These are phyloP conservation scores for Nissolia schottii DNA, from an alignment of 306 rosid species.

Conservation along the genomic window DNA sequence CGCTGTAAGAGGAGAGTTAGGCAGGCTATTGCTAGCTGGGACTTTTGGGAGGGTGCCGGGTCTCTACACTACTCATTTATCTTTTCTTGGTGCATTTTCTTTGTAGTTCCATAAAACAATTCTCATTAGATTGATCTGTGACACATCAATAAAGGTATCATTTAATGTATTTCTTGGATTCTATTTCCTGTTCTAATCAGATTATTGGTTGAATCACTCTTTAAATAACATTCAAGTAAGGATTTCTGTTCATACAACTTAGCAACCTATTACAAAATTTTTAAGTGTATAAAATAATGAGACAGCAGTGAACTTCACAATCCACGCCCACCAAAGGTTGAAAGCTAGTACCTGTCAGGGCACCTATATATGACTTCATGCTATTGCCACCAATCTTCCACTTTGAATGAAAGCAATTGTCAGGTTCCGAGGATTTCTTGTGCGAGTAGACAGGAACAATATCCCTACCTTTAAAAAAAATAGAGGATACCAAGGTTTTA, in stretches of 20 bases:
- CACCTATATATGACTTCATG: conserved; percentile 32
- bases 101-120: too few species aligned
- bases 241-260: background rate
- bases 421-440: conserved; percentile 22
- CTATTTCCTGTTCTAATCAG: too few species aligned
- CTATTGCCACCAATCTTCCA: conserved; percentile 33
- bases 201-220: too few species aligned
- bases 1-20: too few species aligned
- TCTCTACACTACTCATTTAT: too few species aligned
- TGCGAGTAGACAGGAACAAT: conserved; percentile 14
- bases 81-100: too few species aligned
- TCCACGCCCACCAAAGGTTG: background rate
- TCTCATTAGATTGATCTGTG: too few species aligned
- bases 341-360: conserved; percentile 53
- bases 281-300: background rate
- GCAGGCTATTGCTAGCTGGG: too few species aligned
- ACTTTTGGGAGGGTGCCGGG: too few species aligned
- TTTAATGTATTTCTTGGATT: too few species aligned
- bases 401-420: conserved; percentile 23
- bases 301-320: background rate
- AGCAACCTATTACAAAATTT: background rate
- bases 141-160: too few species aligned
- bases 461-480: conserved; percentile 18
- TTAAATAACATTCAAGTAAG: too few species aligned
- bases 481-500: background rate